These are phyloP conservation scores for Westerdykella ornata DNA, from an alignment of 2,329 filamentous ascomycete species.

Conservation along the genomic window DNA sequence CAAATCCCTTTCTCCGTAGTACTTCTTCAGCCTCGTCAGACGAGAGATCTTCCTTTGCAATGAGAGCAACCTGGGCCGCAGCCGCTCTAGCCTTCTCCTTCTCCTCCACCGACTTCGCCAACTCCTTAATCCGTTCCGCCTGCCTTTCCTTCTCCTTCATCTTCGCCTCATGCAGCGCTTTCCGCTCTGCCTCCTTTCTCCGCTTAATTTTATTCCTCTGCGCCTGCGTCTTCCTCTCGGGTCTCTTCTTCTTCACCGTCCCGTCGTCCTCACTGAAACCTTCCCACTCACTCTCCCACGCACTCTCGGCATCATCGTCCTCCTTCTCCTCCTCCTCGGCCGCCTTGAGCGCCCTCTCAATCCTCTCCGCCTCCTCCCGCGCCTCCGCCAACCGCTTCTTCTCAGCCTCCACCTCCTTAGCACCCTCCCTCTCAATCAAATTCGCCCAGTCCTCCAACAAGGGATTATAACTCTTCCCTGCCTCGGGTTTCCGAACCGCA, in stretches of 20 bases:
- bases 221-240: conserved; percentile 74
- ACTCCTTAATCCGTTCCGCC: conserved; percentile 62
- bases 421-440: conserved; percentile 65
- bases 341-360: conserved; percentile 64
- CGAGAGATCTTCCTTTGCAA: conserved; percentile 23
- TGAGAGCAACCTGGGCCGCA: conserved; percentile 19
- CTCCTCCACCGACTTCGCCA: conserved; percentile 57
- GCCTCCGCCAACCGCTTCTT: conserved; percentile 62
- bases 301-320: conserved; percentile 77
- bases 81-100: conserved; percentile 46
- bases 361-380: conserved; percentile 59
- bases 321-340: conserved; percentile 70
- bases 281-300: conserved; percentile 81
- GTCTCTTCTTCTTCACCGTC: conserved; percentile 63
- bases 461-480: conserved; percentile 89
- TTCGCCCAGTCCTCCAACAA: conserved; percentile 77
- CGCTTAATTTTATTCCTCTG: conserved; percentile 85
- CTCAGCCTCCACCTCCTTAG: conserved; percentile 73
- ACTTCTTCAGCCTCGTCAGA: conserved; percentile 36
- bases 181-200: conserved; percentile 78
- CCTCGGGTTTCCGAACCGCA: conserved; percentile 70
- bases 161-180: conserved; percentile 66
- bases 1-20: conserved; percentile 66
- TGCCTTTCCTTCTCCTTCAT: conserved; percentile 69
- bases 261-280: conserved; percentile 44